These are phyloP conservation scores for Phialocephala subalpina DNA, from an alignment of 2,329 filamentous ascomycete species.

Conservation along the genomic window DNA sequence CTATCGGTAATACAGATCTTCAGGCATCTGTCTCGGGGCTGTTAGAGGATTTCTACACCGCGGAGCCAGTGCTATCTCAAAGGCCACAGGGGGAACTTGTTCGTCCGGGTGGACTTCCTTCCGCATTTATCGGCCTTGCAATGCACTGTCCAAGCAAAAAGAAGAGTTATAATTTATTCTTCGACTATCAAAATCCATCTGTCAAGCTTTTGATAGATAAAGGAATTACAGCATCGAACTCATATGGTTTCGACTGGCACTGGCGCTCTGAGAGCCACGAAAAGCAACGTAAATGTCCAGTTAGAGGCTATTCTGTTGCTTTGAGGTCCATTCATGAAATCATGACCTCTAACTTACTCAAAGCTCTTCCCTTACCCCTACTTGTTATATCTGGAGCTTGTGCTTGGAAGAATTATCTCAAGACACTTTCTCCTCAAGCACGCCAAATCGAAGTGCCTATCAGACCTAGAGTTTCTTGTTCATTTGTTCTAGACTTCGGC, in stretches of 20 bases:
- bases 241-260: not conserved
- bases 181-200: not conserved
- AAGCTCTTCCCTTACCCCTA: not conserved
- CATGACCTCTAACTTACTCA: not conserved
- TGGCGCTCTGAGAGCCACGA: not conserved
- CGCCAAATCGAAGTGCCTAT: not conserved
- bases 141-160: not conserved
- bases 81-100: too few species aligned
- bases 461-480: not conserved
- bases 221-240: not conserved
- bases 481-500: not conserved
- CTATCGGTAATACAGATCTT: too few species aligned
- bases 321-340: not conserved
- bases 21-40: too few species aligned
- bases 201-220: not conserved
- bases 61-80: too few species aligned
- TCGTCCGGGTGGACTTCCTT: not conserved
- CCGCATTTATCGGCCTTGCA: not conserved
- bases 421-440: slow-evolving; percentile 1
- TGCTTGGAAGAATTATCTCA: not conserved
- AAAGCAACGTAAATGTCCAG: not conserved
- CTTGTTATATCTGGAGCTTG: not conserved
- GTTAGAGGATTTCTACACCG: too few species aligned
- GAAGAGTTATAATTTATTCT: not conserved
- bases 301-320: not conserved